Evolutionary conservation across 768 basidiomycete genomes (phyloP), one percentile per base, ranked within the genome.

Genomic region (Pleurotus sapidus): DNA sequence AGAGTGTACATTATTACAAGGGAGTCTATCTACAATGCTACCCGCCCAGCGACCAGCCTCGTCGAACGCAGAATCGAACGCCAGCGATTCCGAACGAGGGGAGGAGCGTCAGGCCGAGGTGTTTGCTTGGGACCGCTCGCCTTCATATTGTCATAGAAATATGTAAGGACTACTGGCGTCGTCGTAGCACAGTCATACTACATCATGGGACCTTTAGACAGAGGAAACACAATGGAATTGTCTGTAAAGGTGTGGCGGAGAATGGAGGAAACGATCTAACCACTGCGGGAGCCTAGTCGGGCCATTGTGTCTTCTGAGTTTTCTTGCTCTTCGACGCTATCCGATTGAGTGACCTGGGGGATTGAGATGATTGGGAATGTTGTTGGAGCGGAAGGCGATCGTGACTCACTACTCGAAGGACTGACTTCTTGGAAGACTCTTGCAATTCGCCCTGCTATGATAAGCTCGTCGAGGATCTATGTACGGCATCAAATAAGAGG

Each of bases 401-500:
- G 25, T 14, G 14, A 70, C 73, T 39, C 63, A 85, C 83, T 67
- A 84, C 84, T 49, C 83, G 80, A 15, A 91, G 70, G 2, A 88
- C 84, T 2, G 77, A 79, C 56, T 82, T 81, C 76, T 89, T 94
- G 17, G 91, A 94, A 0, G 94, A 88, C 68, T 98, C 96, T 72
- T 94, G 91, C 63, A 98, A 74, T 72, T 98, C 96, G 43, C 96
- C 96, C 96, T 11, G 92, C 88, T 27, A 97, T 89, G 62, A 98
- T 85, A 43, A 98, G 79, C 70, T 98, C 95, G 66, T 98, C 96
- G 38, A 98, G 75, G 58, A 98, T 84, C 89, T 91, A 48, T 43
- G 39, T 49, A 40, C 47, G 47, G 24, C 39, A 17, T 34, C n/a
- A n/a, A 24, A 30, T 15, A 30, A 17, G 17, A 34, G 30, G 30